A percentile compares a stretch with the other conserved stretches of the same genome.
phyloP scores from a whole-genome alignment of 768 basidiomycete species.

The Tulasnella sp. region DNA sequence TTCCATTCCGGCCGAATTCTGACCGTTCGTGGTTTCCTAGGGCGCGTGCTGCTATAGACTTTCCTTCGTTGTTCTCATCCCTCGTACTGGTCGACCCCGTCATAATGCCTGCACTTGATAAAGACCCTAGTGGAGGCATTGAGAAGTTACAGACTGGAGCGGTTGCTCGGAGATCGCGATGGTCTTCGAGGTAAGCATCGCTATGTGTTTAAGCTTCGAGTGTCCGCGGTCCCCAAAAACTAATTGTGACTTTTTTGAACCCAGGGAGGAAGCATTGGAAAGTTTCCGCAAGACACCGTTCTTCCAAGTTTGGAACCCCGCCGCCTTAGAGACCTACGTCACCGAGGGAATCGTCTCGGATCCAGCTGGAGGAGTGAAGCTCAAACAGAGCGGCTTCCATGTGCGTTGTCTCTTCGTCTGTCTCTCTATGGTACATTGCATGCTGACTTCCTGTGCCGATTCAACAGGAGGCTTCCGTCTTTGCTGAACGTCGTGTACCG shows the following conservation, averaged over 20 bases:
- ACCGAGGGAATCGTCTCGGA: constrained; percentile 52
- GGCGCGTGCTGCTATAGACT: constrained; percentile 58
- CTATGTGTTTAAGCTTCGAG: too few relatives aligned
- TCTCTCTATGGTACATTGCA: not conserved
- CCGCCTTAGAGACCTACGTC: constrained; percentile 57
- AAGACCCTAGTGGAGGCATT: not conserved
- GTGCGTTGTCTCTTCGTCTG: constrained; percentile 31
- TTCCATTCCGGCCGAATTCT: not conserved
- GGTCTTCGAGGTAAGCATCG: constrained; percentile 57
- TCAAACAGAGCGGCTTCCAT: constrained; percentile 64
- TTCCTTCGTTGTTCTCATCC: constrained; percentile 64
- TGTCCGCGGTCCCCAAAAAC: not conserved
- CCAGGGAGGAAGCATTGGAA: constrained; percentile 58
- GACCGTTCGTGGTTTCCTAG: constrained; percentile 39
- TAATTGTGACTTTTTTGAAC: not conserved
- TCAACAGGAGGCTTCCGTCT: constrained; percentile 54
- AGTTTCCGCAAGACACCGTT: constrained; percentile 55
- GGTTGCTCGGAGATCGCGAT: constrained; percentile 55
- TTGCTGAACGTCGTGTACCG: constrained; percentile 46
- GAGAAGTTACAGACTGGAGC: constrained; percentile 43
- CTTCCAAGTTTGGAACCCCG: constrained; percentile 68
- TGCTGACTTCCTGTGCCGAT: constrained; percentile 4
- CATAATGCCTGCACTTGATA: constrained; percentile 40
- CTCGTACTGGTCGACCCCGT: constrained; percentile 80
- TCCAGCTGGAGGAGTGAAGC: constrained; percentile 45